Base-by-base conservation (phyloP, 2,329 filamentous ascomycete genomes). In the Fusarium odoratissimum region DNA sequence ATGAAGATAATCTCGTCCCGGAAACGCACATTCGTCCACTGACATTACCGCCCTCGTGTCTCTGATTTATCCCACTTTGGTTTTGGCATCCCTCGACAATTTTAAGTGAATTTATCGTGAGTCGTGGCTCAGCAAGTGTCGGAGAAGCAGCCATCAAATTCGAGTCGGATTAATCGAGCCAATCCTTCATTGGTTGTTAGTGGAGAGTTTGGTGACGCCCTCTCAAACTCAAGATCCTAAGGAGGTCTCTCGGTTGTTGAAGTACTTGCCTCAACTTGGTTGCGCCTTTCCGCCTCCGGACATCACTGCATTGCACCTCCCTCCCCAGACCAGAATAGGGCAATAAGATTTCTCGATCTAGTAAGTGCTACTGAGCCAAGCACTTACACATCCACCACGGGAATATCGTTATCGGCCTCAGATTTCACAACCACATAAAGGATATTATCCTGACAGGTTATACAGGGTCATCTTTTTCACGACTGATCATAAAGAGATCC, bases 241-340 rank as follows among this genome's bases (percentile, higher is more conserved):
- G 17, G 35, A 62, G 40, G 31, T 31, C 31, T 44, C 55, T 58
- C 65, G 54, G 48, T 51, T 66, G 42, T 57, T 30, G 35, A 8
- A n/a, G 44, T 25, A 14, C 46, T 23, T 38, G 25, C n/a, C 25
- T 44, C 25, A 35, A 35, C 14, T 28, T 42, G 37, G 19, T 59
- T 61, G 19, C 59, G 46, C 72, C 61, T 71, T 75, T 60, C 75
- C 73, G 6, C 41, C 65, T 71, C 64, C 68, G 73, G 72, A 60
- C 37, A 19, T 33, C n/a, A 45, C 17, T 58, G 64, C 31, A 33
- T 28, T 52, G 44, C 33, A 42, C 49, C 31, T 64, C 42, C 42
- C 44, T 33, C 28, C 28, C 28, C 23, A 33, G 19, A 21, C 17
- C 33, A 60, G n/a, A 46, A 30, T 33, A 30, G 13, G 41, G 41